Base-by-base conservation (phyloP, 202 grass and related monocot species). In the Panicum virgatum region DNA sequence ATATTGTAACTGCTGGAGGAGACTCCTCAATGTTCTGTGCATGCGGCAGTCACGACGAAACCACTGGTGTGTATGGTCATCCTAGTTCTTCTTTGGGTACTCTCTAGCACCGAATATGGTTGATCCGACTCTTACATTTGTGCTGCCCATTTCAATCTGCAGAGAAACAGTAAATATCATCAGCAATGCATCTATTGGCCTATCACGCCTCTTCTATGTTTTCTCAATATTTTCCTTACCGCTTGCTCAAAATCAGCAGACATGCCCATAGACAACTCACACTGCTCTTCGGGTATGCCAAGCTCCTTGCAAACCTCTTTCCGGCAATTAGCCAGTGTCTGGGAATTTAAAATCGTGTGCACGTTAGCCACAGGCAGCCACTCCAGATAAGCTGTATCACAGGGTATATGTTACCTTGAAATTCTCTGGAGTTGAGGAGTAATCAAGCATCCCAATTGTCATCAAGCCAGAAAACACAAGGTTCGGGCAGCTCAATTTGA, bases 391-490 rank as follows among this genome's bases (percentile, higher is more conserved):
- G 3, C 19, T 65, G 40, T 59, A 38, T 57, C 13, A 44, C n/a
- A 74, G 54, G 88, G 75, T 69, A 38, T 62, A 83, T 42, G 4
- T 29, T 56, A 98, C 96, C 92, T 83, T 77, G 73, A 96, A 98
- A 88, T 98, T 98, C 87, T 96, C 89, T 32, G 92, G 96, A 81
- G 92, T 98, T 20, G 91, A 98, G 10, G 96, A 85, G 68, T 98
- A 98, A 86, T 98, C 96, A 40, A 96, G 87, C 96, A 99, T 99
- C 66, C 93, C 96, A 29, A 99, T 96, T 54, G 96, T 99, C 96
- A 99, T 99, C 75, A 96, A 61, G 75, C 96, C 96, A 88, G 96
- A 94, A 75, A 99, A 99, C 51, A 96, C 85, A 42, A 99, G 93
- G 81, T 99, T 99, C 9, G 85, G 87, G 74, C 96, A 99, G 39